Base-by-base conservation (phyloP, 2,329 filamentous ascomycete species). In the Calonectria multiphialidica region DNA sequence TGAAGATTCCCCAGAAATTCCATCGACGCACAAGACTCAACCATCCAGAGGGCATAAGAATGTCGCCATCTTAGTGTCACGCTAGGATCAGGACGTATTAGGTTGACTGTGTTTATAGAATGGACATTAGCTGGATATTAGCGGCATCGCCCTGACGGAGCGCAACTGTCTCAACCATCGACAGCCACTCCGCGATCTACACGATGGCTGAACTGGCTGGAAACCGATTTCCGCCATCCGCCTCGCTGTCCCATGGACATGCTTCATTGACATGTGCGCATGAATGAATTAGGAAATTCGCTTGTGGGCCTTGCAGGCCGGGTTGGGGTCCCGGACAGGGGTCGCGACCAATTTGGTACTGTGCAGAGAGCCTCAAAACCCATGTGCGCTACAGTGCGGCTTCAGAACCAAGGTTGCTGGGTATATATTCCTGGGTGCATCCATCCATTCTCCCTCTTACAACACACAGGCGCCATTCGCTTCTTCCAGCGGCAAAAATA, bases 321-420 rank as follows among this genome's bases (percentile, higher is more conserved):
- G 28, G 50, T 55, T 55, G 50, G 50, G 50, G 28, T 35, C 37
- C 30, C 18, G 30, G 30, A 37, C 53, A 57, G 53, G 53, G 53
- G 53, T 57, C n/a, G 30, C 9, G 30, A 35, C 18, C 30, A 30
- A 30, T 30, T 30, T 35, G n/a, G 35, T 37, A 57, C 53, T 57
- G 53, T 57, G 53, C 53, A 12, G 53, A 35, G 53, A 57, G 53
- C 30, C 53, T 57, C 53, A 57, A 57, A 37, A 18, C 28, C 53
- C 53, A 35, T 57, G 53, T 33, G 53, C 53, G n/a, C 53, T 57
- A 57, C 53, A 57, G 53, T 57, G 53, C 53, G 53, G 33, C 53
- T 37, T 57, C n/a, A 50, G 23, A 15, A 50, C 53, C 30, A n/a
- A 18, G 7, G 18, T n/a, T 44, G n/a, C 42, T 44, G n/a, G 18